phyloP scores from a whole-genome alignment of 345 rosid species.

The Corchorus capsularis region DNA sequence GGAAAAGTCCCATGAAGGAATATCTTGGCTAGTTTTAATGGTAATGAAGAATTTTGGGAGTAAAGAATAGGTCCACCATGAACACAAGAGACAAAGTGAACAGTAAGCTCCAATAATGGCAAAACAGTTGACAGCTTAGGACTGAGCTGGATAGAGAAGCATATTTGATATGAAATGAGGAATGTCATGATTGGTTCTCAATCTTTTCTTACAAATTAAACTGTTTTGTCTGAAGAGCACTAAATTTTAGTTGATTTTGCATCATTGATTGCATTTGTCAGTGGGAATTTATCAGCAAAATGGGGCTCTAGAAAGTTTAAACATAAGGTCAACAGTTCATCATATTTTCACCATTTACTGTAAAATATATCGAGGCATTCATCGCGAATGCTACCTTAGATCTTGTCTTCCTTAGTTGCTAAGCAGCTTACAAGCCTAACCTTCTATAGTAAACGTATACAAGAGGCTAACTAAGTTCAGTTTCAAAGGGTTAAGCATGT shows the following conservation, averaged over 20 bases:
- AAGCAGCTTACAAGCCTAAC: too few species aligned
- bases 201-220: constrained; percentile 19
- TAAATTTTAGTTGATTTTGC: constrained; percentile 6
- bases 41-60: constrained; percentile 27
- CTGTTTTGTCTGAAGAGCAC: too few species aligned
- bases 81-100: constrained; percentile 30
- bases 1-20: constrained; percentile 11
- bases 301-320: constrained; percentile 5
- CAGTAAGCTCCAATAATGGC: constrained; percentile 36
- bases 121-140: constrained; percentile 23
- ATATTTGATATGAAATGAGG: constrained; percentile 13
- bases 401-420: neutral
- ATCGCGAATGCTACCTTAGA: too few species aligned
- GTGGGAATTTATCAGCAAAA: constrained; percentile 21
- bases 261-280: constrained; percentile 1
- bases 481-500: neutral
- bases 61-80: constrained; percentile 37
- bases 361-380: too few species aligned
- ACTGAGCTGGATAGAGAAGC: constrained; percentile 10
- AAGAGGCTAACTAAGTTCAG: constrained; percentile 6
- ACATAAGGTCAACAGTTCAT: neutral
- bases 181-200: constrained; percentile 14
- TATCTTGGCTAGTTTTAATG: constrained; percentile 18
- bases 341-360: too few species aligned
- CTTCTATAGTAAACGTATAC: constrained; percentile 8